A percentile compares a stretch with the other conserved stretches of the same genome.
phyloP scores from a whole-genome alignment of 495 filamentous ascomycete species.

The Evansstolkia leycettana region DNA sequence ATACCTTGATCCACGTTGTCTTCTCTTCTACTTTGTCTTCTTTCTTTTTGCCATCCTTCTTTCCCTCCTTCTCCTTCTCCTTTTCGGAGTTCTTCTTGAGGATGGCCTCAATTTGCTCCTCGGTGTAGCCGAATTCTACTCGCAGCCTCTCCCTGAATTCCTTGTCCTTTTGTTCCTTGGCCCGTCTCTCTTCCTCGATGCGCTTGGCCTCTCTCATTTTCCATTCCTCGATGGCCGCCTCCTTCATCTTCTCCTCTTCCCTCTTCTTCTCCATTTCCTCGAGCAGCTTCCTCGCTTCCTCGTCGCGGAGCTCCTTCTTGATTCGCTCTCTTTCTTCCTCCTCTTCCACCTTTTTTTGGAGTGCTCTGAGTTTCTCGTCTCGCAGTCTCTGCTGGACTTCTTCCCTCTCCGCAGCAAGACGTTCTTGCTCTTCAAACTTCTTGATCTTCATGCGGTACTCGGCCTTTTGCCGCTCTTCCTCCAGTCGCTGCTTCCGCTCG shows the following conservation, averaged over 20 bases:
- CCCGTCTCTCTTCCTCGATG: background rate
- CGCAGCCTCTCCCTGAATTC: constrained; percentile 31
- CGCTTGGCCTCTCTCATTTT: background rate
- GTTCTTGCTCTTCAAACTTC: constrained; percentile 19
- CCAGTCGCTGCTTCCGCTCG: constrained; percentile 20
- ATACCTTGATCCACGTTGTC: constrained; percentile 39
- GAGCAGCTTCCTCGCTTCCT: constrained; percentile 18
- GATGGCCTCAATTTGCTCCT: constrained; percentile 42
- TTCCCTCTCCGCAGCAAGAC: constrained; percentile 18
- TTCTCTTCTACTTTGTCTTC: constrained; percentile 35
- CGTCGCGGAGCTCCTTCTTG: constrained; percentile 24
- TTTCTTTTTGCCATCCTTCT: constrained; percentile 31
- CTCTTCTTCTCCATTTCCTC: constrained; percentile 30
- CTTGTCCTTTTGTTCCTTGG: constrained; percentile 33
- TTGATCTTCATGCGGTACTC: constrained; percentile 18
- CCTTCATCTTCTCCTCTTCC: constrained; percentile 38
- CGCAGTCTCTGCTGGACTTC: constrained; percentile 10
- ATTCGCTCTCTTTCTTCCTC: constrained; percentile 29
- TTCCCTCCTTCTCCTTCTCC: constrained; percentile 36
- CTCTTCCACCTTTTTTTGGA: constrained; percentile 29
- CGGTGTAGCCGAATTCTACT: constrained; percentile 25
- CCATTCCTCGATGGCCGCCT: constrained; percentile 40
- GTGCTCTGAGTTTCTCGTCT: constrained; percentile 15
- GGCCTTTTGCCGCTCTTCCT: constrained; percentile 19
- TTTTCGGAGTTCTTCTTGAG: constrained; percentile 43